Evolutionary conservation across 371 early-diverging fungal species (phyloP).

Genomic region (Gilbertella persicaria): DNA sequence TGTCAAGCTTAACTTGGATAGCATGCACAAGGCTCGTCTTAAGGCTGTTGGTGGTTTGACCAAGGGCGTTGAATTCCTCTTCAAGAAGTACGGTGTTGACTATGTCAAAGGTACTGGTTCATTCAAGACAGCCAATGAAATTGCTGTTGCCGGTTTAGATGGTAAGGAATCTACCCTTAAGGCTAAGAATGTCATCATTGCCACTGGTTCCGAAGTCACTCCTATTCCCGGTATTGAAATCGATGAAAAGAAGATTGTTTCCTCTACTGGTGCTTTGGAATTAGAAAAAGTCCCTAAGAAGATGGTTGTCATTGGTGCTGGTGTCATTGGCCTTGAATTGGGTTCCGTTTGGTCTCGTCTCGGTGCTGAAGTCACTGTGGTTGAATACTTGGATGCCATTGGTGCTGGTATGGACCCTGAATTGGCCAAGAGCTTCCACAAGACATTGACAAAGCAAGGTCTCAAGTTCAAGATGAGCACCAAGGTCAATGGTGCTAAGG

Average conservation of each 20-base stretch:
- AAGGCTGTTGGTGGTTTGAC: constrained; percentile 90
- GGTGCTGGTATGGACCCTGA: constrained; percentile 98
- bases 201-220: constrained; percentile 96
- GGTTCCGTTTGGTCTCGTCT: constrained; percentile 97
- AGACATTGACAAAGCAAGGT: constrained; percentile 91
- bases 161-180: constrained; percentile 70
- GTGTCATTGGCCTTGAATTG: constrained; percentile 97
- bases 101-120: constrained; percentile 93
- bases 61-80: constrained; percentile 90
- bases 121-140: constrained; percentile 75
- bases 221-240: constrained; percentile 92
- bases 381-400: constrained; percentile 91
- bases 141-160: constrained; percentile 80
- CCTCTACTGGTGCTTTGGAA: constrained; percentile 95
- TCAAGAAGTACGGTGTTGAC: constrained; percentile 96
- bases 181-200: constrained; percentile 96
- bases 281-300: constrained; percentile 93
- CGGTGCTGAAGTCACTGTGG: constrained; percentile 94
- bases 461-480: constrained; percentile 97
- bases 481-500: constrained; percentile 88
- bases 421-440: constrained; percentile 91
- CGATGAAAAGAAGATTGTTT: constrained; percentile 94
- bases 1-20: constrained; percentile 81
- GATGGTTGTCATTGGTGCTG: constrained; percentile 98
- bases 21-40: constrained; percentile 91